Base-by-base conservation (phyloP, 345 rosid genomes). In the Turnera subulata region DNA sequence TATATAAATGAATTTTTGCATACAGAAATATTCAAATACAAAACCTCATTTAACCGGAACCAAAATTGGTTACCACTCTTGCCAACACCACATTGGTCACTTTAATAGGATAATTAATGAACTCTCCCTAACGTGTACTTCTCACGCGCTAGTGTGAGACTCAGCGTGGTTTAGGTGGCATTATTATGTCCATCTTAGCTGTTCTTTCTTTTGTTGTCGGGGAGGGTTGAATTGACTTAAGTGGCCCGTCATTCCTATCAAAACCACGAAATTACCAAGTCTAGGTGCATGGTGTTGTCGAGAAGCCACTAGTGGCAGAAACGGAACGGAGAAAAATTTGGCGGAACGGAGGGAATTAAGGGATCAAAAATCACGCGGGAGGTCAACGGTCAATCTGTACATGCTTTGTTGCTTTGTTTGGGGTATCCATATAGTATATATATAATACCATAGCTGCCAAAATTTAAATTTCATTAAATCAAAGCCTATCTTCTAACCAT, bases 361-460 rank as follows among this genome's bases (percentile, higher is more conserved):
- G 46, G 17, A 58, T 18, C 32, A 18, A 24, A 48, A 71, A 65
- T 65, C 79, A 74, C 61, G 71, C 74, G 76, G 74, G 71, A 71
- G 74, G 81, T 76, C 86, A 71, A 66, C 64, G 74, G 83, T 81
- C 86, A 76, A 72, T 60, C 23, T 46, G 45, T 24, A 0, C 19
- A 14, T 25, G 12, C 15, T 6, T 25, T n/a, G 20, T 29, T 19
- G 24, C 52, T 21, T 16, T n/a, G n/a, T n/a, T n/a, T n/a, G 8
- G 35, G 35, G 35, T 29, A 29, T 29, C 35, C 8, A n/a, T n/a
- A n/a, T n/a, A n/a, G n/a, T n/a, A n/a, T n/a, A n/a, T n/a, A n/a
- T n/a, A n/a, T n/a, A n/a, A n/a, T n/a, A n/a, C n/a, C n/a, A n/a
- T n/a, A n/a, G n/a, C n/a, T n/a, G n/a, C n/a, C n/a, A n/a, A n/a